A percentile compares a stretch with the other conserved stretches of the same genome.
These are phyloP conservation scores for Teunomyces stri DNA, from an alignment of 805 yeast genomes.

Conservation along the genomic window DNA sequence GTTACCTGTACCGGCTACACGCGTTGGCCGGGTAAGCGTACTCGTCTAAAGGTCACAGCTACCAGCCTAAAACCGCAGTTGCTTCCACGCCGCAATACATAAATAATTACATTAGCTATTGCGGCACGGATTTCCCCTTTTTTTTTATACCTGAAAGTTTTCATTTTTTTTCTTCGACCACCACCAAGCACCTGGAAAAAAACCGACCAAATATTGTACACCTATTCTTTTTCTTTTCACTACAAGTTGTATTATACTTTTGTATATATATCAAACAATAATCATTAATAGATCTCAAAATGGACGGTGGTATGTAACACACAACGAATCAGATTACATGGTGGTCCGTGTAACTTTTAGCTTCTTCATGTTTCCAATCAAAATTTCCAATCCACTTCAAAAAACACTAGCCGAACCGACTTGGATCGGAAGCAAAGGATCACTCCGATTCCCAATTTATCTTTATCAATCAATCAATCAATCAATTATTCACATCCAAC, in stretches of 20 bases:
- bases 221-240: constrained; percentile 17
- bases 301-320: constrained; percentile 59
- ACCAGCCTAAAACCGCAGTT: background rate
- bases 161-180: background rate
- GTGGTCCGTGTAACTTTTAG: background rate
- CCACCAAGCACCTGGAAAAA: constrained; percentile 5
- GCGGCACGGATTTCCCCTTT: constrained; percentile 1
- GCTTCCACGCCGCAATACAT: background rate
- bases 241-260: constrained; percentile 17
- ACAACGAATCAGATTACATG: background rate
- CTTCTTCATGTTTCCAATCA: background rate
- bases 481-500: background rate
- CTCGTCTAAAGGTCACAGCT: background rate
- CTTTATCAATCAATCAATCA: background rate
- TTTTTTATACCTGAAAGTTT: background rate
- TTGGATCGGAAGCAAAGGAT: background rate
- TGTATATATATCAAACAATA: constrained; percentile 16
- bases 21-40: constrained; percentile 3
- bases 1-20: background rate
- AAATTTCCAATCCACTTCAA: background rate
- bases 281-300: constrained; percentile 27
- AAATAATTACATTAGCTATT: background rate
- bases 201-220: constrained; percentile 8
- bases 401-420: background rate
- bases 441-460: background rate